Conservation (phyloP, 805 yeast species). For the Wickerhamiella bombiphila region DNA sequence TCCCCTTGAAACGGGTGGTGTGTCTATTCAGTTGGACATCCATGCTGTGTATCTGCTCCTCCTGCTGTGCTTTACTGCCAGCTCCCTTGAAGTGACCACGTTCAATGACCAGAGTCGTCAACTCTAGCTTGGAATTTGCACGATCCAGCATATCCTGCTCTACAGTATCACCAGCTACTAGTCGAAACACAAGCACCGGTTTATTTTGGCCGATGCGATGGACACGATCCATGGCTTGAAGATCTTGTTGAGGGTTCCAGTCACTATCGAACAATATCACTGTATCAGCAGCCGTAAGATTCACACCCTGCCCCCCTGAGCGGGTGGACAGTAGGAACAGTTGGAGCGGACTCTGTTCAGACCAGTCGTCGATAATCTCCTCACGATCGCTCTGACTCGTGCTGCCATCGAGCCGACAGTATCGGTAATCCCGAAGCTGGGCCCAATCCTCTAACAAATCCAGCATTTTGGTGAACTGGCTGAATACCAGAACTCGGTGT, state of each 20-base stretch:
- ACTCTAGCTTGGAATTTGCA: conserved; percentile 64
- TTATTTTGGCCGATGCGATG: conserved; percentile 83
- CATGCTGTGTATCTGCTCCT: conserved; percentile 11
- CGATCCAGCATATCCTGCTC: conserved; percentile 70
- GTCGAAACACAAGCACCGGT: conserved; percentile 70
- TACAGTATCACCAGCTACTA: conserved; percentile 62
- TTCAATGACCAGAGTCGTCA: conserved; percentile 64
- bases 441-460: conserved; percentile 71
- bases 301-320: conserved; percentile 91
- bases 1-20: conserved; percentile 30
- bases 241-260: conserved; percentile 95
- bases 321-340: conserved; percentile 75
- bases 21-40: conserved; percentile 21
- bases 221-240: conserved; percentile 92
- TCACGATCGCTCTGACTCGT: conserved; percentile 53
- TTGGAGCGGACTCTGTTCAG: conserved; percentile 22
- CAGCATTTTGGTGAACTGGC: conserved; percentile 76
- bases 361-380: conserved; percentile 42
- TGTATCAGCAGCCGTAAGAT: conserved; percentile 73
- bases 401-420: conserved; percentile 65
- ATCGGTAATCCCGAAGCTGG: conserved; percentile 30
- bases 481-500: conserved; percentile 68
- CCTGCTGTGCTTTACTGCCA: conserved; percentile 7
- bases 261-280: conserved; percentile 85
- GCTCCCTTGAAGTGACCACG: conserved; percentile 32